Conservation (phyloP, 2,329 filamentous ascomycete genomes). For the Thielaviopsis euricoi region DNA sequence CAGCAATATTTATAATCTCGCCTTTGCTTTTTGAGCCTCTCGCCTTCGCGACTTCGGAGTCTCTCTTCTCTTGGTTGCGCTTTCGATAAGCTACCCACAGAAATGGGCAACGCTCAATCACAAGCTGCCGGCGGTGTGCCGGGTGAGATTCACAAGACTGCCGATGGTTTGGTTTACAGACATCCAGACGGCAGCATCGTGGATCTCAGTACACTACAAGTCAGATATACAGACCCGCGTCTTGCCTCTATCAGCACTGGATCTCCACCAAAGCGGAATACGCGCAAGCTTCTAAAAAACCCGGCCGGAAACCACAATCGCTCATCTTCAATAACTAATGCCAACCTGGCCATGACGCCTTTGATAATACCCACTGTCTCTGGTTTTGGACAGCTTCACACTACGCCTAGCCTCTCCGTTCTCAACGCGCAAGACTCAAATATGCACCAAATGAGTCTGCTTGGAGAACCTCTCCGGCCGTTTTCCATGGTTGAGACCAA, state of each 20-base stretch:
- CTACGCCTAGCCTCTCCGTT: not conserved
- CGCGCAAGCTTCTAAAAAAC: not conserved
- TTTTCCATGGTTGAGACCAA: not conserved
- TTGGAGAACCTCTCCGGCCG: not conserved
- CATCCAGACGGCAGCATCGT: constrained; percentile 1
- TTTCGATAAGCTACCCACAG: not conserved
- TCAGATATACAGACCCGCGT: not conserved
- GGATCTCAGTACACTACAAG: not conserved
- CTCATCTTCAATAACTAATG: not conserved
- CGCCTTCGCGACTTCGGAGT: not conserved
- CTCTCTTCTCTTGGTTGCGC: not conserved
- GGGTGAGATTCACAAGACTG: constrained; percentile 3
- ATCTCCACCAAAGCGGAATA: not conserved
- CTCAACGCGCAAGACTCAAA: not conserved
- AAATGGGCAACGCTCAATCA: constrained; percentile 8
- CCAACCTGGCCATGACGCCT: not conserved
- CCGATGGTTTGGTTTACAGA: constrained; percentile 7
- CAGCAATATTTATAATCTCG: not conserved
- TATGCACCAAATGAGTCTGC: not conserved
- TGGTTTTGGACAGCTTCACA: not conserved
- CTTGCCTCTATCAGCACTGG: not conserved
- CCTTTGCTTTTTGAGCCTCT: not conserved
- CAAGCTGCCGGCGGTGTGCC: constrained; percentile 3
- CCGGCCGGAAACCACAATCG: not conserved
- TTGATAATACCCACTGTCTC: not conserved